Conservation (phyloP, 2,329 filamentous ascomycete genomes). For the Pseudogymnoascus sp. region DNA sequence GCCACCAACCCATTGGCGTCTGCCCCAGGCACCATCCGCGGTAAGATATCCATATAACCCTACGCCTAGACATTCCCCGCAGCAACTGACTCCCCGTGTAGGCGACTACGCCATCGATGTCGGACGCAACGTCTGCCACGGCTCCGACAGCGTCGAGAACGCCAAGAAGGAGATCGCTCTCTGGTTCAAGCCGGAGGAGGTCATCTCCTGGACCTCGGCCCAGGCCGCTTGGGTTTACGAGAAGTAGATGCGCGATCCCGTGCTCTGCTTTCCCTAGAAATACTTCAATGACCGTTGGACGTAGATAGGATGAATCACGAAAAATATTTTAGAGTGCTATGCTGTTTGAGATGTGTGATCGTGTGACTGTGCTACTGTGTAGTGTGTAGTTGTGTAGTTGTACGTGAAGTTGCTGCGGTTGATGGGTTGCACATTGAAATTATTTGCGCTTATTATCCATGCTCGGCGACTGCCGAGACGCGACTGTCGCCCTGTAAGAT, state of each 20-base stretch:
- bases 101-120: slow-evolving; percentile 76
- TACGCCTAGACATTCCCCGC: slow-evolving; percentile 50
- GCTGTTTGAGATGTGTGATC: not conserved
- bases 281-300: not conserved
- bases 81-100: slow-evolving; percentile 27
- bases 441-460: slow-evolving; percentile 2
- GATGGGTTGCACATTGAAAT: not conserved
- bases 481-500: not conserved
- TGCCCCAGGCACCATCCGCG: slow-evolving; percentile 94
- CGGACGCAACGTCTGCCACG: slow-evolving; percentile 99
- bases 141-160: slow-evolving; percentile 96
- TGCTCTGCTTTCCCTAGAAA: slow-evolving; percentile 2
- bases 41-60: slow-evolving; percentile 66
- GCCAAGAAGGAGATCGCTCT: slow-evolving; percentile 99
- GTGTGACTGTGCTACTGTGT: not conserved
- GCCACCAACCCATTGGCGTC: slow-evolving; percentile 98
- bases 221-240: slow-evolving; percentile 96
- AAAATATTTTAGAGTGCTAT: not conserved
- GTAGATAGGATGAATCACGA: not conserved
- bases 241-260: slow-evolving; percentile 45
- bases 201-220: slow-evolving; percentile 75
- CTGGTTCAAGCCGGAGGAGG: slow-evolving; percentile 89
- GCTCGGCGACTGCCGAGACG: not conserved
- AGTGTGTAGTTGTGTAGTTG: not conserved
- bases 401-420: not conserved